Conservation (phyloP, 2,329 filamentous ascomycete species). For the Colletotrichum agaves region DNA sequence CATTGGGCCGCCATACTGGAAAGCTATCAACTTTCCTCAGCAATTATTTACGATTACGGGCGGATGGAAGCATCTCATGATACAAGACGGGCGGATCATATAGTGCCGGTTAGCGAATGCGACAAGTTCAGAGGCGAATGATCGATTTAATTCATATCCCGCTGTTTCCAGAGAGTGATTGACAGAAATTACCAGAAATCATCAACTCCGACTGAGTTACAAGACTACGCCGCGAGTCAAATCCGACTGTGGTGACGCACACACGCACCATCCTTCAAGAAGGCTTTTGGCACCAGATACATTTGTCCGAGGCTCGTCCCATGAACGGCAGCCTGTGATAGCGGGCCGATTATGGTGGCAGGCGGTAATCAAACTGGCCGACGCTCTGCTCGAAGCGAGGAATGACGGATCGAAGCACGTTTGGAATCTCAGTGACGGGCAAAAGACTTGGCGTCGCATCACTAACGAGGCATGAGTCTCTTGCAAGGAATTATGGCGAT, state of each 20-base stretch:
- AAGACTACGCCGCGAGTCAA: neutral
- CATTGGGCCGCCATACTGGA: neutral
- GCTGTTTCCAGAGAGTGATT: neutral
- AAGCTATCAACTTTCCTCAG: neutral
- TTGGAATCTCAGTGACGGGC: conserved; percentile 12
- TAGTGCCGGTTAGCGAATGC: conserved; percentile 19
- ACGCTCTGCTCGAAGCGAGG: conserved; percentile 1
- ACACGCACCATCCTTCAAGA: neutral
- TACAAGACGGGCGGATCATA: conserved; percentile 16
- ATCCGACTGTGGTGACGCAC: neutral
- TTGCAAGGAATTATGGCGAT: neutral
- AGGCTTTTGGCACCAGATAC: conserved; percentile 4
- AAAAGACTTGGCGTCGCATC: conserved; percentile 22
- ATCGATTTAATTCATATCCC: conserved; percentile 23
- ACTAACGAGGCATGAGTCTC: neutral
- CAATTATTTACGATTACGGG: conserved; percentile 17
- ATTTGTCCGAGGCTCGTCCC: conserved; percentile 31
- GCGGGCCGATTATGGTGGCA: conserved; percentile 25
- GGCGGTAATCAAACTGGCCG: conserved; percentile 11
- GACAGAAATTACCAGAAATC: neutral
- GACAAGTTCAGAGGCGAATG: conserved; percentile 18
- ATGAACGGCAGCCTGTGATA: conserved; percentile 34
- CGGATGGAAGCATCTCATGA: conserved; percentile 26
- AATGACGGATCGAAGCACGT: conserved; percentile 12
- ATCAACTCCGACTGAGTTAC: neutral